phyloP scores from a whole-genome alignment of 352 stramenopile species.

The Pythium utonaiense region DNA sequence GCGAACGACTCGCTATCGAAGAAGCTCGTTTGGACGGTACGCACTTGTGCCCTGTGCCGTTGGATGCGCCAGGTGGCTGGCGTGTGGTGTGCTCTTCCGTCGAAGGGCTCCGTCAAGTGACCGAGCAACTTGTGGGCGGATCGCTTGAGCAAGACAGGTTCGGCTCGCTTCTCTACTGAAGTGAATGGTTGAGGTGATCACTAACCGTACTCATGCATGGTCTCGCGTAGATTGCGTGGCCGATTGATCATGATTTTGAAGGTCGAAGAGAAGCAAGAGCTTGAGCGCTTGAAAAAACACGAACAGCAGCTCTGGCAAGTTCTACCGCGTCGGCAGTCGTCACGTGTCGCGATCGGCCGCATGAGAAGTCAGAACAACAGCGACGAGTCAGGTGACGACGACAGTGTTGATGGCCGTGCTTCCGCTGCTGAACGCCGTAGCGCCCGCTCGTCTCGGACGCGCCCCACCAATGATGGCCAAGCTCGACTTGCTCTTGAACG shows the following conservation, averaged over 20 bases:
- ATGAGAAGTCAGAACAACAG: slow-evolving; percentile 66
- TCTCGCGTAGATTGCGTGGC: slow-evolving; percentile 46
- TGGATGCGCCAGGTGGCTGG: slow-evolving; percentile 61
- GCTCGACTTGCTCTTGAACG: slow-evolving; percentile 55
- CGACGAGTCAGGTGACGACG: slow-evolving; percentile 49
- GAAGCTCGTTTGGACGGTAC: slow-evolving; percentile 39
- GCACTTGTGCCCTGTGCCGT: slow-evolving; percentile 24
- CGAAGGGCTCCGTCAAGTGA: slow-evolving; percentile 54
- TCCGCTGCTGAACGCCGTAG: background rate
- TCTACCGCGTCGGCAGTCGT: slow-evolving; percentile 76
- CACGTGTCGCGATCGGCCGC: slow-evolving; percentile 71
- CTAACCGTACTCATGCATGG: background rate
- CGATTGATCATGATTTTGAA: slow-evolving; percentile 79
- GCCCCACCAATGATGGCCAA: slow-evolving; percentile 29
- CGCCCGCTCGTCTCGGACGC: slow-evolving; percentile 1
- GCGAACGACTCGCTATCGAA: slow-evolving; percentile 59
- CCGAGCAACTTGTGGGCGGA: slow-evolving; percentile 48
- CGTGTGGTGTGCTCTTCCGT: slow-evolving; percentile 68
- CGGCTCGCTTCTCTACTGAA: too few species aligned
- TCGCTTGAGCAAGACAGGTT: slow-evolving; percentile 76
- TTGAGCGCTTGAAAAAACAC: slow-evolving; percentile 60
- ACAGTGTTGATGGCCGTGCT: background rate
- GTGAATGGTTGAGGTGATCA: too few species aligned
- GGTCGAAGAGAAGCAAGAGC: slow-evolving; percentile 63
- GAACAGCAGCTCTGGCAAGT: slow-evolving; percentile 71